Percentiles rank a stretch among this genome's conserved stretches.
These are phyloP conservation scores for Sorghum bicolor DNA, from an alignment of 176 grass and related monocot species.

Conservation along the genomic window Sorghum_bicolor_NCBIv3 NC_012875.2:49773001-49773500, in stretches of 20 bases:
- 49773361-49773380: conserved; percentile 60
- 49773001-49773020: background rate
- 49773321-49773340: conserved; percentile 39
- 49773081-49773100: background rate
- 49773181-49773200: background rate
- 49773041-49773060: background rate
- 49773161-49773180: conserved; percentile 1
- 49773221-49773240: background rate
- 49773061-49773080: background rate
- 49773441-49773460: conserved; percentile 71
- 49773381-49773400: conserved; percentile 36
- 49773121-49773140: background rate
- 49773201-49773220: conserved; percentile 9
- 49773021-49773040: background rate
- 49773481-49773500: conserved; percentile 71
- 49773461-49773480: conserved; percentile 74
- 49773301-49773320: background rate
- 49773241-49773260: background rate
- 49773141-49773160: conserved; percentile 19
- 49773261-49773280: conserved; percentile 32
- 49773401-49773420: conserved; percentile 69
- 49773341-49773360: conserved; percentile 83
- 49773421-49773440: conserved; percentile 83
- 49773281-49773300: background rate
- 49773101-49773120: conserved; percentile 14